Base-by-base conservation (phyloP, 352 stramenopile species). In the Globisporangium perplexum region DNA sequence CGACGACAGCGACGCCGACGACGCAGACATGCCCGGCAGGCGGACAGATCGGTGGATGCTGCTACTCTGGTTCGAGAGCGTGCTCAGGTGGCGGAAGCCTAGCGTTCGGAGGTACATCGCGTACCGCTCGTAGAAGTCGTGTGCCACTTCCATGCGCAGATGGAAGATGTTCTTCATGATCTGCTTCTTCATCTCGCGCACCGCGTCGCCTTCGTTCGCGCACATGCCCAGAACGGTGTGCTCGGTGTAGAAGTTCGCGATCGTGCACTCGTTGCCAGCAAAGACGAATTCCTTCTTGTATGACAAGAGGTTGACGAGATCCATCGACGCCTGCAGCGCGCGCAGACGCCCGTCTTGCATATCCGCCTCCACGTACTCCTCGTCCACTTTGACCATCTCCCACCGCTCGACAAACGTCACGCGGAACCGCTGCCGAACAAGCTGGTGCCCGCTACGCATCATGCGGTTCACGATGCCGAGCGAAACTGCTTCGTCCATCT, bases 241-340 rank as follows among this genome's bases (percentile, higher is more conserved):
- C 43, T 95, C 79, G 0, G 76, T 83, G 41, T 93, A 78, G 5
- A 95, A 59, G 35, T 88, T 89, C 2, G 83, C 81, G 23, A 95
- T 73, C 8, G 68, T 67, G 36, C 72, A 72, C 46, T 89, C 81
- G 8, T 91, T 78, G 28, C 71, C 71, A 39, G 67, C 53, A 42
- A 95, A 93, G 18, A 95, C 82, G 69, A 95, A 90, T 46, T 89
- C 69, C 30, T 86, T 73, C 63, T 95, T 91, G 73, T 93, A 95
- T 48, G 79, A 88, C 6, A 95, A 57, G 28, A 95, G 59, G 28
- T 93, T 88, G 26, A 93, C 70, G 38, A 95, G 57, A 62, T 93
- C 76, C 83, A 93, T 89, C 36, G 80, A 88, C 26, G 79, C 85
- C 58, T 90, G 80, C 2, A 79, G 55, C 22, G 68, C 72, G 18